Evolutionary conservation across 306 rosid genomes (phyloP).

Genomic region (Macrotyloma uniflorum): DNA sequence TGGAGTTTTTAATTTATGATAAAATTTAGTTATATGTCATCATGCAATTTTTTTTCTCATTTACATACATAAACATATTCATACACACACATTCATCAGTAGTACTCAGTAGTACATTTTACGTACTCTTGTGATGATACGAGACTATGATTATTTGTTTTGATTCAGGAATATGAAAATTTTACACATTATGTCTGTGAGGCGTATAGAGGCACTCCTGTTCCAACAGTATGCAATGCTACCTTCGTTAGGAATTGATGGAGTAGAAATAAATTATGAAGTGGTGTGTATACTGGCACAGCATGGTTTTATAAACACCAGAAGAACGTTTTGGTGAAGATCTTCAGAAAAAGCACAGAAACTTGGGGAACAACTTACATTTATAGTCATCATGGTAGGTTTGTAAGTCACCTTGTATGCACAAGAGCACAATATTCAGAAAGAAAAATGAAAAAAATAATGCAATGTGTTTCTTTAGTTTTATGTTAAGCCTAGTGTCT

Average conservation of each 20-base stretch:
- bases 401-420: neutral
- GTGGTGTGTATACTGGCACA: neutral
- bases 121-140: neutral
- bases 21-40: too few species aligned
- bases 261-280: neutral
- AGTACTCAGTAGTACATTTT: neutral
- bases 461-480: too few species aligned
- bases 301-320: neutral
- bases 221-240: slow-evolving; percentile 46
- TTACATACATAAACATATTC: neutral
- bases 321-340: neutral
- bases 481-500: neutral
- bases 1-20: too few species aligned
- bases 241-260: neutral
- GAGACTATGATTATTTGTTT: neutral
- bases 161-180: slow-evolving; percentile 45
- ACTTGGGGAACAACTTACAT: neutral
- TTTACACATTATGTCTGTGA: slow-evolving; percentile 38
- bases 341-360: neutral
- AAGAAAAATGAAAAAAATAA: too few species aligned
- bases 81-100: neutral
- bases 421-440: too few species aligned
- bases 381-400: neutral
- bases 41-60: neutral
- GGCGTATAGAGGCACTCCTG: slow-evolving; percentile 40